Conservation (phyloP, 2,329 filamentous ascomycete species). For the Beauveria asiatica region DNA sequence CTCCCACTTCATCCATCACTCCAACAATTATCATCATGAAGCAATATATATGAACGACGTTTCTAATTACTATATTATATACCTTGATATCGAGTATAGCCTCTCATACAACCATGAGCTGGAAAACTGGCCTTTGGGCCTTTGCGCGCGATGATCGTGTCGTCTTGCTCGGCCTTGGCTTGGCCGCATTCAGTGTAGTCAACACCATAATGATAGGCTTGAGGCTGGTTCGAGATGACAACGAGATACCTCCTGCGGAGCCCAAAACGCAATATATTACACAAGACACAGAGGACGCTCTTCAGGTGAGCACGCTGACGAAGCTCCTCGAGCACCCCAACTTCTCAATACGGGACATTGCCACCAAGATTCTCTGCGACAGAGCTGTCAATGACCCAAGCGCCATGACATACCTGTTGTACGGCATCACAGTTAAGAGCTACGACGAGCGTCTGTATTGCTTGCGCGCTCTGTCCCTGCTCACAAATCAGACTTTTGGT, state of each 20-base stretch:
- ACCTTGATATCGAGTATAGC: background rate
- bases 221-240: slow-evolving; percentile 50
- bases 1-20: background rate
- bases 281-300: slow-evolving; percentile 64
- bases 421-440: slow-evolving; percentile 49
- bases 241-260: slow-evolving; percentile 55
- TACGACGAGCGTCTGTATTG: slow-evolving; percentile 51
- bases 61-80: no score
- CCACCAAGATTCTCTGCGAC: slow-evolving; percentile 49
- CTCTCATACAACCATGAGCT: slow-evolving; percentile 35
- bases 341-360: slow-evolving; percentile 62
- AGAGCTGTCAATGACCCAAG: slow-evolving; percentile 49
- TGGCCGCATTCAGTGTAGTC: slow-evolving; percentile 52
- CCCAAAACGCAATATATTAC: slow-evolving; percentile 66
- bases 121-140: slow-evolving; percentile 20
- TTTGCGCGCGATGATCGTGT: slow-evolving; percentile 42
- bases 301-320: slow-evolving; percentile 57
- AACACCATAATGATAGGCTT: slow-evolving; percentile 51
- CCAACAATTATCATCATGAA: background rate
- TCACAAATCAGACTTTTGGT: slow-evolving; percentile 35
- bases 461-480: slow-evolving; percentile 46
- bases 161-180: slow-evolving; percentile 43
- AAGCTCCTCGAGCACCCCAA: slow-evolving; percentile 64
- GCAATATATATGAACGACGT: background rate
- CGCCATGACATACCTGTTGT: slow-evolving; percentile 42